These are phyloP conservation scores for Tagetes patula DNA, from an alignment of 129 eudicot genomes.

Conservation along the genomic window DNA sequence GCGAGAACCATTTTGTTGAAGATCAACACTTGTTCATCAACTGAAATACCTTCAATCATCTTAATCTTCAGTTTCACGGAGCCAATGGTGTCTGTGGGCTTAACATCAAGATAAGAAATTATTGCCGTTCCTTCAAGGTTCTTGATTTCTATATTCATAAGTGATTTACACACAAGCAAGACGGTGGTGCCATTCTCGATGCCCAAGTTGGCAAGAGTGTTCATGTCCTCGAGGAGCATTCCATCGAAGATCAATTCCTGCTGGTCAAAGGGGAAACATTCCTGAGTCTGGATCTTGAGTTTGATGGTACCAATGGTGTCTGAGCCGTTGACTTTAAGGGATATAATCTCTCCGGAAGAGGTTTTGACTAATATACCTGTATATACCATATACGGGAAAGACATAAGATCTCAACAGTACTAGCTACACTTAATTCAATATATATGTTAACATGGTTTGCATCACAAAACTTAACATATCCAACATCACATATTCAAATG, in stretches of 20 bases:
- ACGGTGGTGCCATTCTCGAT: not conserved
- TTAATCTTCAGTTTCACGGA: not conserved
- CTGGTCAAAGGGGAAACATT: not conserved
- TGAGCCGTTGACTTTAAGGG: not conserved
- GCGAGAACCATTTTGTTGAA: not conserved
- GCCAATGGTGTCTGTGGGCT: not conserved
- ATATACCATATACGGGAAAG: not conserved
- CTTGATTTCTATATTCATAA: not conserved
- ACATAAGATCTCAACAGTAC: not conserved
- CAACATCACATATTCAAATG: conserved; percentile 8
- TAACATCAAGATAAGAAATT: not conserved
- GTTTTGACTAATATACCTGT: not conserved
- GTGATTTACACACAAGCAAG: not conserved
- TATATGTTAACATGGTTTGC: no score
- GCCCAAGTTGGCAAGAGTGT: not conserved
- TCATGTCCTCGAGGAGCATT: not conserved
- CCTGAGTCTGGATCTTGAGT: not conserved
- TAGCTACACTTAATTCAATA: no score
- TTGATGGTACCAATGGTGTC: not conserved
- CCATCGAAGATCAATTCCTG: not conserved
- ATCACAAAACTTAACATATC: not conserved
- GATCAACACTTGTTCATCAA: not conserved
- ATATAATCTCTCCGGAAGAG: not conserved
- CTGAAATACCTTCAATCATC: not conserved
- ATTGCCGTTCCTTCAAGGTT: not conserved